These are phyloP conservation scores for Dothidotthia symphoricarpi DNA, from an alignment of 2,329 filamentous ascomycete species.

Conservation along the genomic window DNA sequence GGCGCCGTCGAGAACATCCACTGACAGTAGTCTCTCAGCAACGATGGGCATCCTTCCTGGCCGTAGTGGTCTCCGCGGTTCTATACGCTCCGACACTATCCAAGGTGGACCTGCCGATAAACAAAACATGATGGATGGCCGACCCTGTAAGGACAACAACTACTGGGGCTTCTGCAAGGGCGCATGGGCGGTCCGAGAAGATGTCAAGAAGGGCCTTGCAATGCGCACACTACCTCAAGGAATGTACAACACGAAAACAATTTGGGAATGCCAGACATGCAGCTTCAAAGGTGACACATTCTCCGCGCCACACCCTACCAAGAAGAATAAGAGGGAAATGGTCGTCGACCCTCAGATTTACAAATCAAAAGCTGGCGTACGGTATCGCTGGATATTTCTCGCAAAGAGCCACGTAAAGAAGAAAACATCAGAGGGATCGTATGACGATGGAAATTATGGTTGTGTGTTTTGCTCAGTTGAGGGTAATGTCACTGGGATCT, in stretches of 20 bases:
- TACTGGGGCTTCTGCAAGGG: conserved; percentile 47
- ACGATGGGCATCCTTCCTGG: conserved; percentile 15
- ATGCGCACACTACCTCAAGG: conserved; percentile 34
- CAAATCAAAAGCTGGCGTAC: conserved; percentile 26
- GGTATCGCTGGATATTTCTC: conserved; percentile 43
- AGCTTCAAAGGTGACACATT: conserved; percentile 36
- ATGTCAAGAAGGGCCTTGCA: conserved; percentile 32
- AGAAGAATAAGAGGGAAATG: conserved; percentile 29
- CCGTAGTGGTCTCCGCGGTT: conserved; percentile 1
- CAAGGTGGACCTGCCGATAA: conserved; percentile 14
- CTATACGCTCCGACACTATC: conserved; percentile 21
- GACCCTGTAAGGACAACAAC: conserved; percentile 42
- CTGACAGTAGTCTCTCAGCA: conserved; percentile 15
- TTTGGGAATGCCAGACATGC: conserved; percentile 40
- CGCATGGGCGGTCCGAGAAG: conserved; percentile 38
- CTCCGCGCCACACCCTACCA: conserved; percentile 19
- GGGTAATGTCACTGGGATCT: conserved; percentile 34
- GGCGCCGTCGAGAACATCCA: conserved; percentile 17
- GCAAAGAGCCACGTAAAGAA: conserved; percentile 37
- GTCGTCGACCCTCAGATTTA: conserved; percentile 32
- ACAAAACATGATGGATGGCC: conserved; percentile 34
- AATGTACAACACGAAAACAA: conserved; percentile 34
- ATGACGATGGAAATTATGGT: conserved; percentile 32
- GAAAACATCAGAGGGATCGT: conserved; percentile 7
- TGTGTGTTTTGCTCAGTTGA: conserved; percentile 39